Evolutionary conservation across 441 rosid species (phyloP).

Genomic region (Euphorbia schlechtendalii): DNA sequence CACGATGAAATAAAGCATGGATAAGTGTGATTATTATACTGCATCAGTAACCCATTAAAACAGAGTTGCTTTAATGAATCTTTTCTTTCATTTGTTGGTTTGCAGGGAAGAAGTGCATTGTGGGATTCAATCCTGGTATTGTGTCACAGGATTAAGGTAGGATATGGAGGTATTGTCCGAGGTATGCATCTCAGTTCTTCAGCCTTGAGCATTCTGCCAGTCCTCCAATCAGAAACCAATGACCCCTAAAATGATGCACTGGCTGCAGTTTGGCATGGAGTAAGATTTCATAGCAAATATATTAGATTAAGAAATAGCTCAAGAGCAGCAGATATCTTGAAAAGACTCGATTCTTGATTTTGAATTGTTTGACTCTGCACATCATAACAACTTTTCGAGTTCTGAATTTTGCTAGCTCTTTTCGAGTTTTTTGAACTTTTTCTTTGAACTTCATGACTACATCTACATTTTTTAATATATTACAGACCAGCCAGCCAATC

Average conservation of each 20-base stretch:
- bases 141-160: constrained; percentile 73
- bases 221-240: constrained; percentile 56
- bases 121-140: constrained; percentile 82
- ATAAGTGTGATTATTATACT: background rate
- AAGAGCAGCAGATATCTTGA: background rate
- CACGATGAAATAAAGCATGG: too few species aligned
- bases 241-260: background rate
- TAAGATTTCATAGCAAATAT: too few species aligned
- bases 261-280: background rate
- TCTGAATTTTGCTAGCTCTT: too few species aligned
- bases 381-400: too few species aligned
- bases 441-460: too few species aligned
- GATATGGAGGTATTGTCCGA: constrained; percentile 68
- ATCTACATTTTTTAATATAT: too few species aligned
- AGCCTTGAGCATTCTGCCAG: constrained; percentile 64
- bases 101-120: constrained; percentile 80
- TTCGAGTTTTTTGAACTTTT: too few species aligned
- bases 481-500: too few species aligned
- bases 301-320: background rate
- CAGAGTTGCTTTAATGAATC: background rate
- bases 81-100: constrained; percentile 11
- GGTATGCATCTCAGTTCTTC: constrained; percentile 89
- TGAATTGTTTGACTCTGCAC: too few species aligned
- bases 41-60: background rate
- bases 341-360: background rate